A percentile compares a stretch with the other conserved stretches of the same genome.
Conservation (phyloP, 305 asterid genomes). For the Withania somnifera region DNA sequence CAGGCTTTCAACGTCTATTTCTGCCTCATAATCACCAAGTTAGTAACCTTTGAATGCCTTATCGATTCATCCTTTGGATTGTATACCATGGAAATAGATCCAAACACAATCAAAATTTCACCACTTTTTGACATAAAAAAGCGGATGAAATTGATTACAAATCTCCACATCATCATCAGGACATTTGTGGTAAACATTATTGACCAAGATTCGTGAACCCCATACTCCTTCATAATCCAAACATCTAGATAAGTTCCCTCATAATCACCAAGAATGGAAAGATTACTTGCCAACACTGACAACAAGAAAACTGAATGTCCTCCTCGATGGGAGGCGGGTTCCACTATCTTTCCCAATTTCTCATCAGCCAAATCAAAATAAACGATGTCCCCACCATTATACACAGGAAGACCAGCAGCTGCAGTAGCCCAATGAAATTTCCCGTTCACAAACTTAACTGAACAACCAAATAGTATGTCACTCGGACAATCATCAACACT, state of each 20-base stretch:
- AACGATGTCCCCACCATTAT: not conserved
- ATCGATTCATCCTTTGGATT: conserved; percentile 17
- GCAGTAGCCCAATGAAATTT: conserved; percentile 21
- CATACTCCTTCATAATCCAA: conserved; percentile 45
- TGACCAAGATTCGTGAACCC: conserved; percentile 7
- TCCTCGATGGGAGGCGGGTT: conserved; percentile 29
- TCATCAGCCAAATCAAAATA: conserved; percentile 44
- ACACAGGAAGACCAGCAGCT: too few relatives aligned
- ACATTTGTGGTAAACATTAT: conserved; percentile 11
- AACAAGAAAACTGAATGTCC: conserved; percentile 6
- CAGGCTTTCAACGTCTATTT: conserved; percentile 26
- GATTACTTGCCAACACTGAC: conserved; percentile 29
- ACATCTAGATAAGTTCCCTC: conserved; percentile 7
- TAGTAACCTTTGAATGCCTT: conserved; percentile 5
- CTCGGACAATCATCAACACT: conserved; percentile 18
- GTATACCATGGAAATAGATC: conserved; percentile 7
- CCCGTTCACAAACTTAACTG: conserved; percentile 37
- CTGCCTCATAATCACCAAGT: conserved; percentile 3
- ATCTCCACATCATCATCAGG: not conserved
- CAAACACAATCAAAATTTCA: conserved; percentile 26
- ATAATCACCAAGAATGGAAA: conserved; percentile 20
- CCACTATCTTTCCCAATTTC: conserved; percentile 24
- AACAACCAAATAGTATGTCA: conserved; percentile 1
- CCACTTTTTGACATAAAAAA: conserved; percentile 19
- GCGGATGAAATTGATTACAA: not conserved